phyloP scores from a whole-genome alignment of 1,284 basidiomycete genomes.

The Athelia psychrophila region DNA sequence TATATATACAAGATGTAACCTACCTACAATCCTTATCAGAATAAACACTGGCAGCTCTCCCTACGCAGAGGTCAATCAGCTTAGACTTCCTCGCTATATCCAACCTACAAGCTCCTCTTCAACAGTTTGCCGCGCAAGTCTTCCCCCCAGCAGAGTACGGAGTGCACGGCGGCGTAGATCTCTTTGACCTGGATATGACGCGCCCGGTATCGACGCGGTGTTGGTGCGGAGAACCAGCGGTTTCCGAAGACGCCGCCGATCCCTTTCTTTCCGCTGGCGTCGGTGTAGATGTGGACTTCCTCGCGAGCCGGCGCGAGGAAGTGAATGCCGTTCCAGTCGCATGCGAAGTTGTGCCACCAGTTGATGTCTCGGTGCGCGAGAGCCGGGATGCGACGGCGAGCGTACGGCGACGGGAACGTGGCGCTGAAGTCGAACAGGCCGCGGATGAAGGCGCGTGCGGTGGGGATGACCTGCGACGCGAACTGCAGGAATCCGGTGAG shows the following conservation, averaged over 20 bases:
- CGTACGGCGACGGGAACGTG: background rate
- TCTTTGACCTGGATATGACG: too few species aligned
- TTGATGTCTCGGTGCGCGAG: conserved; percentile 5
- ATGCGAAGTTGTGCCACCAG: conserved; percentile 7
- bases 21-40: too few species aligned
- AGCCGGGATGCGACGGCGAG: conserved; percentile 6
- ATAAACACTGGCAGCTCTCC: too few species aligned
- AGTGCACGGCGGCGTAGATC: too few species aligned
- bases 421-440: conserved; percentile 5
- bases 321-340: conserved; percentile 9
- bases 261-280: conserved; percentile 9
- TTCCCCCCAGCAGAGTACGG: too few species aligned
- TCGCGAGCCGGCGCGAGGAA: conserved; percentile 2
- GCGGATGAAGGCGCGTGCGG: conserved; percentile 5
- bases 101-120: too few species aligned
- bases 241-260: conserved; percentile 5
- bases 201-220: too few species aligned
- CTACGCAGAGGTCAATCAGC: too few species aligned
- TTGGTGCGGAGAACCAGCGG: conserved; percentile 6
- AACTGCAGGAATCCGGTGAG: conserved; percentile 9
- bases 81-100: too few species aligned
- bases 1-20: too few species aligned
- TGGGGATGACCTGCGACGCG: conserved; percentile 7
- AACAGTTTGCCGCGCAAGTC: too few species aligned
- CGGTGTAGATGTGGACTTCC: conserved; percentile 6